phyloP scores from a whole-genome alignment of 1,284 basidiomycete genomes.

The Ganoderma meredithae region DNA sequence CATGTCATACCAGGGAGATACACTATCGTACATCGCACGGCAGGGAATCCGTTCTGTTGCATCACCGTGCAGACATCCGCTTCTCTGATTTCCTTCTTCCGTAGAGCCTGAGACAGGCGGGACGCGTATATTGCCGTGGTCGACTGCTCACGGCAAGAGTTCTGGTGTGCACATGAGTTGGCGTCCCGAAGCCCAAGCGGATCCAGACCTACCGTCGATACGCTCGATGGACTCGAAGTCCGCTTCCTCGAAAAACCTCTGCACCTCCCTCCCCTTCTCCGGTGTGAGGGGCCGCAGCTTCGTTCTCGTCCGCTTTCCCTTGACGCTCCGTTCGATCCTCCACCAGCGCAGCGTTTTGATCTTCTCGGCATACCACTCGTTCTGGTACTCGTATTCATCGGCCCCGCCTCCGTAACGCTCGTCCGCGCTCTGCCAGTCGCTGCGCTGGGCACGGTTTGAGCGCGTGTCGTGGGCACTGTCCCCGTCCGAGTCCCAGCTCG shows the following conservation, averaged over 20 bases:
- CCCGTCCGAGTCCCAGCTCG: background rate
- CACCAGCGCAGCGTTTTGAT: slow-evolving; percentile 1
- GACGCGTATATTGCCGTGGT: too few species aligned
- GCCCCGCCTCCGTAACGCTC: background rate
- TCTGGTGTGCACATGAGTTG: background rate
- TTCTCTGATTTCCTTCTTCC: background rate
- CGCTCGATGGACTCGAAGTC: background rate
- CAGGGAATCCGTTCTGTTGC: background rate
- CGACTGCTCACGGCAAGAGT: background rate
- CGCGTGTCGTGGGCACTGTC: background rate
- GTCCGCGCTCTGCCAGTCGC: background rate
- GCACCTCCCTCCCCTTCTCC: background rate
- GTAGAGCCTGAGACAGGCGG: background rate
- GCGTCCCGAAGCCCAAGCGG: too few species aligned
- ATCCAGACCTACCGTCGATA: background rate
- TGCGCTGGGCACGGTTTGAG: too few species aligned
- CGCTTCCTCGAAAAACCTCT: slow-evolving; percentile 1
- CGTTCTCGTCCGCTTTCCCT: background rate
- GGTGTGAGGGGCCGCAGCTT: background rate
- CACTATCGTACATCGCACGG: background rate
- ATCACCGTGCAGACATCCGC: background rate
- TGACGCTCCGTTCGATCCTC: background rate
- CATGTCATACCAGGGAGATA: background rate
- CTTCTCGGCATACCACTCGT: background rate
- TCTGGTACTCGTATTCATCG: background rate